phyloP scores from a whole-genome alignment of 768 basidiomycete genomes.

The Mycena pura region DNA sequence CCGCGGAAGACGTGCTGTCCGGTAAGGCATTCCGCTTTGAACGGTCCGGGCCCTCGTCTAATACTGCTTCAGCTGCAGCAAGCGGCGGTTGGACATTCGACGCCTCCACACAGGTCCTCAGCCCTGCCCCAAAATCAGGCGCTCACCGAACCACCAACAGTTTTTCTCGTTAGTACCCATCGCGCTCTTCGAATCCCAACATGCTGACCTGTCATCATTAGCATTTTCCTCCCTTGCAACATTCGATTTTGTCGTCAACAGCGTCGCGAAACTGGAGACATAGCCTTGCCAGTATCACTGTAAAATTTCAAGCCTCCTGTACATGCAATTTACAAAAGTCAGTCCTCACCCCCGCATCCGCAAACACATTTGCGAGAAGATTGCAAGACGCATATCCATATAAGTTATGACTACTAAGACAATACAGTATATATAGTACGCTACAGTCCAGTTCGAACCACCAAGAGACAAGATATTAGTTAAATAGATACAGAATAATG shows the following conservation, averaged over 20 bases:
- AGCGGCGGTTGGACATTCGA: slow-evolving; percentile 61
- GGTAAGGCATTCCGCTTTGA: slow-evolving; percentile 36
- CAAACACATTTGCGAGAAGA: too few species aligned
- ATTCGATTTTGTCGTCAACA: slow-evolving; percentile 43
- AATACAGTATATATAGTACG: slow-evolving; percentile 1
- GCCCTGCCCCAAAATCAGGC: slow-evolving; percentile 36
- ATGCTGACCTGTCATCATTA: neutral
- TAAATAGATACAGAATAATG: slow-evolving; percentile 9
- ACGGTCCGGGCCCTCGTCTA: too few species aligned
- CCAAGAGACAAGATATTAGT: too few species aligned
- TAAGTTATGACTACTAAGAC: slow-evolving; percentile 5
- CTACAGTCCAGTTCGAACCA: slow-evolving; percentile 17
- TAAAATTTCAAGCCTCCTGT: neutral
- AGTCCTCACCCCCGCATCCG: too few species aligned
- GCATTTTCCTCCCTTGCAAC: slow-evolving; percentile 30
- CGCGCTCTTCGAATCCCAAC: neutral
- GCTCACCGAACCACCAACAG: neutral
- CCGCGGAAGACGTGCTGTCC: slow-evolving; percentile 43
- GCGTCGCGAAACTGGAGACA: slow-evolving; percentile 57
- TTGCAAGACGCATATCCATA: slow-evolving; percentile 4
- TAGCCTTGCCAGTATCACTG: slow-evolving; percentile 12
- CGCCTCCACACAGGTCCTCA: slow-evolving; percentile 49
- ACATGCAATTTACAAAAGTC: neutral
- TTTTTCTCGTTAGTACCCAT: slow-evolving; percentile 14
- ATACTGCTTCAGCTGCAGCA: slow-evolving; percentile 45